These are phyloP conservation scores for Copromyces sp. DNA, from an alignment of 495 filamentous ascomycete species.

Conservation along the genomic window DNA sequence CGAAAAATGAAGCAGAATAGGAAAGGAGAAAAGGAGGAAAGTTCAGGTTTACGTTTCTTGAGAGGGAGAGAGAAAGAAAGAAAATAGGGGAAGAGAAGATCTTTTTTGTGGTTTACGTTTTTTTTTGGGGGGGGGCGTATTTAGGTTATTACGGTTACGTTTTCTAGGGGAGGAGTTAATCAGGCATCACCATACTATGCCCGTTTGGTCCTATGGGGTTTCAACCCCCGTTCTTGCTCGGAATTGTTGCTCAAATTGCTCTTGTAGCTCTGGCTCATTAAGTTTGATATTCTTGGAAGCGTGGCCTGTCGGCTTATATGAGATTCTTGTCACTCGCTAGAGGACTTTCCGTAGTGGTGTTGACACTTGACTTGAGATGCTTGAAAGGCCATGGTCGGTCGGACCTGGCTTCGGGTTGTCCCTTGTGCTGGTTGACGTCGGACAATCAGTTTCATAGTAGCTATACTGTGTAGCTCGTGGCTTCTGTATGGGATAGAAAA, in stretches of 20 bases:
- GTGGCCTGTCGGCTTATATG: background rate
- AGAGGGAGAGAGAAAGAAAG: background rate
- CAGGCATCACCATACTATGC: background rate
- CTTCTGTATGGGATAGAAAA: background rate
- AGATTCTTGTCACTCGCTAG: too few species aligned
- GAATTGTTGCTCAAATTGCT: background rate
- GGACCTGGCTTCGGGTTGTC: too few species aligned
- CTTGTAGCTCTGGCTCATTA: background rate
- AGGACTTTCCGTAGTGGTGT: too few species aligned
- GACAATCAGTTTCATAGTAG: background rate
- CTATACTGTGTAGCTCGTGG: background rate
- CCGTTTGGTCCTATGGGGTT: background rate
- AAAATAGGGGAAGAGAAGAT: too few species aligned
- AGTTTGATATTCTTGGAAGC: background rate
- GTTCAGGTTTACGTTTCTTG: background rate
- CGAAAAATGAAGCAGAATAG: background rate
- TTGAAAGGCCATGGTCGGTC: too few species aligned
- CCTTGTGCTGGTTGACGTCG: too few species aligned
- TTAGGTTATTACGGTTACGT: background rate
- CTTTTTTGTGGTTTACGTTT: background rate
- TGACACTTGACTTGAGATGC: too few species aligned
- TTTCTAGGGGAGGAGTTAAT: background rate
- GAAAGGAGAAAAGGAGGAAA: background rate
- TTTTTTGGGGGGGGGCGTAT: background rate
- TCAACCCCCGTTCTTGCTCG: too few species aligned